Conservation (phyloP, 331 rosid genomes). For the Malus hybrid region DNA sequence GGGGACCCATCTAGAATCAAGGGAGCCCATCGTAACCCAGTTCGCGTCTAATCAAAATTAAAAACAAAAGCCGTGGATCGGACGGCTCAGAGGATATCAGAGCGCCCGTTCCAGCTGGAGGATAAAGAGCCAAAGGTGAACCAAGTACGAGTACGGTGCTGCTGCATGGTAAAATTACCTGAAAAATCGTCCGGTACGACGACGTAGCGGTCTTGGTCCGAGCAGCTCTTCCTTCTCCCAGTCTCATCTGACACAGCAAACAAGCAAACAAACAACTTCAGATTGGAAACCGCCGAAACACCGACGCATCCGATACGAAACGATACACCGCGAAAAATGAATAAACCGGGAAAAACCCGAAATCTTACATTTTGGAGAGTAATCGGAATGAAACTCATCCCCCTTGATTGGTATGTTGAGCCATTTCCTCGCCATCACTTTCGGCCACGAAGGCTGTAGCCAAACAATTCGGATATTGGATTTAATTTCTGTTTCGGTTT, state of each 20-base stretch:
- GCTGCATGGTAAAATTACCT: conserved; percentile 31
- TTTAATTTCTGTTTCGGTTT: not conserved
- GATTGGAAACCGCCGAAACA: not conserved
- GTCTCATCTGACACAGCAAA: conserved; percentile 20
- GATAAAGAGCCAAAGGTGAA: not conserved
- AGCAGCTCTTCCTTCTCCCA: conserved; percentile 59
- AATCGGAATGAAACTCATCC: conserved; percentile 41
- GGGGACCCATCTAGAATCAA: conserved; percentile 1
- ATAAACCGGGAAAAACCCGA: not conserved
- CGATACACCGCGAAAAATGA: not conserved
- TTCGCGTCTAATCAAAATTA: conserved; percentile 11
- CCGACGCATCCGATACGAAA: not conserved
- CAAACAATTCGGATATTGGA: not conserved
- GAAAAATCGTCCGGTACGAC: conserved; percentile 41
- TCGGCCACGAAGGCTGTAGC: conserved; percentile 60
- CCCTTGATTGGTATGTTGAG: conserved; percentile 41
- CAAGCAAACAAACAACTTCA: not conserved
- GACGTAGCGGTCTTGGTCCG: conserved; percentile 57
- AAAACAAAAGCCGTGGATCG: conserved; percentile 14
- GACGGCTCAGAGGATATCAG: conserved; percentile 14
- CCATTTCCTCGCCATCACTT: conserved; percentile 58
- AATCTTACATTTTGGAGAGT: conserved; percentile 28
- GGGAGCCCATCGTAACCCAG: not conserved
- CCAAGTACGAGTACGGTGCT: not conserved
- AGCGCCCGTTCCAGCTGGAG: not conserved